These are phyloP conservation scores for Blumeria graminis DNA, from an alignment of 2,329 filamentous ascomycete genomes.

Conservation along the genomic window DNA sequence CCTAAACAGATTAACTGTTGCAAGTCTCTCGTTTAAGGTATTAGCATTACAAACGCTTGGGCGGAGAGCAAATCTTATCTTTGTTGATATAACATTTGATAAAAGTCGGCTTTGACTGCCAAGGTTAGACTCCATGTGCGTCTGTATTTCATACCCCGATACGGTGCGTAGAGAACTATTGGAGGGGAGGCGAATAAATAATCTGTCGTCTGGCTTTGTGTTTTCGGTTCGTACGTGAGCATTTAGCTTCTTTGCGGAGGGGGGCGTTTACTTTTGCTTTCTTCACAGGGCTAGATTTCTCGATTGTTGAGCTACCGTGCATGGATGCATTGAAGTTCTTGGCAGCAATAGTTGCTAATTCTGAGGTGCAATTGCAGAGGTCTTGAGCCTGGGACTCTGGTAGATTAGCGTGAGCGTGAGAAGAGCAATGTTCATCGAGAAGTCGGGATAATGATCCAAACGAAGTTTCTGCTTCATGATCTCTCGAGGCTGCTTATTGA, in stretches of 20 bases:
- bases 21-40: background rate
- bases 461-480: no score
- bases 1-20: background rate
- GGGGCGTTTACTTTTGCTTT: no score
- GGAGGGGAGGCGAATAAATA: background rate
- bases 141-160: background rate
- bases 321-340: no score
- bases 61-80: background rate
- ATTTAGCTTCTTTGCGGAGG: background rate
- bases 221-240: background rate
- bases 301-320: no score
- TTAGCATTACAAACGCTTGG: background rate
- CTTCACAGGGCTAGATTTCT: no score
- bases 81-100: background rate
- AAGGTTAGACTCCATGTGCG: background rate
- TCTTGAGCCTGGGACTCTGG: no score
- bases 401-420: no score
- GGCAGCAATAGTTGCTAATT: no score
- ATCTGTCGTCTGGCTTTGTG: background rate
- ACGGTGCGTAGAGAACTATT: background rate
- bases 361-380: no score
- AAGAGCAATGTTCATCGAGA: no score
- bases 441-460: no score
- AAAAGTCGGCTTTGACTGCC: background rate
- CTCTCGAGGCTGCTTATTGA: no score